Conservation (phyloP, 83 land plant genomes). For the Picea abies region DNA sequence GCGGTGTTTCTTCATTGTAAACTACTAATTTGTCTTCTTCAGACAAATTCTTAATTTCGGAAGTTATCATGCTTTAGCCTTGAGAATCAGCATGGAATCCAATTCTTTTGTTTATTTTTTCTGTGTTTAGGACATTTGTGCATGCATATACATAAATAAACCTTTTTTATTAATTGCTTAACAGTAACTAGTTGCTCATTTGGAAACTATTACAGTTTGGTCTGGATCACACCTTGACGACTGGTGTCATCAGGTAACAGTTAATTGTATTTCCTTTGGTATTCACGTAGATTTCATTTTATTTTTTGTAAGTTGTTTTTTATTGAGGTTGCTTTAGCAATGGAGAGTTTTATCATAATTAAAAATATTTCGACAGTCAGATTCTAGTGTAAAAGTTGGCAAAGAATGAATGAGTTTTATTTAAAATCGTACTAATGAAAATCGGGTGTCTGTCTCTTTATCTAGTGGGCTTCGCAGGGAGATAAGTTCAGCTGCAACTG, state of each 20-base stretch:
- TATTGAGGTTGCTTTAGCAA: not conserved
- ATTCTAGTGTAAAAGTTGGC: not conserved
- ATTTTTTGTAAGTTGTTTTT: not conserved
- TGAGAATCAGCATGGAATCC: too few species aligned
- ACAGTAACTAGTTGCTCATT: too few species aligned
- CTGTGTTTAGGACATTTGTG: too few species aligned
- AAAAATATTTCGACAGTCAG: not conserved
- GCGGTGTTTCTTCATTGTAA: too few species aligned
- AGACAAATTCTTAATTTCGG: too few species aligned
- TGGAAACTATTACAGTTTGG: conserved; percentile 76
- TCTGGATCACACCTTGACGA: conserved; percentile 98
- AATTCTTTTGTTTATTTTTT: too few species aligned
- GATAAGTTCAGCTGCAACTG: conserved; percentile 98
- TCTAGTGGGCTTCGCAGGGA: conserved; percentile 94
- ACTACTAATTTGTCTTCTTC: too few species aligned
- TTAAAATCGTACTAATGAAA: not conserved
- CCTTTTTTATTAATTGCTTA: too few species aligned
- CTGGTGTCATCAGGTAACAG: conserved; percentile 95
- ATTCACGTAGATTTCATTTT: not conserved
- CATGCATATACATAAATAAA: too few species aligned
- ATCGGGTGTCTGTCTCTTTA: not conserved
- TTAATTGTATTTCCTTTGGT: not conserved
- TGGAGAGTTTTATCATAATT: not conserved
- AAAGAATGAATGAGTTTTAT: not conserved
- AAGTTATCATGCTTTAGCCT: too few species aligned